Percentiles rank a stretch among this genome's conserved stretches.
phyloP scores from a whole-genome alignment of 2,329 filamentous ascomycete genomes.

The Aspergillus clavatus region DNA sequence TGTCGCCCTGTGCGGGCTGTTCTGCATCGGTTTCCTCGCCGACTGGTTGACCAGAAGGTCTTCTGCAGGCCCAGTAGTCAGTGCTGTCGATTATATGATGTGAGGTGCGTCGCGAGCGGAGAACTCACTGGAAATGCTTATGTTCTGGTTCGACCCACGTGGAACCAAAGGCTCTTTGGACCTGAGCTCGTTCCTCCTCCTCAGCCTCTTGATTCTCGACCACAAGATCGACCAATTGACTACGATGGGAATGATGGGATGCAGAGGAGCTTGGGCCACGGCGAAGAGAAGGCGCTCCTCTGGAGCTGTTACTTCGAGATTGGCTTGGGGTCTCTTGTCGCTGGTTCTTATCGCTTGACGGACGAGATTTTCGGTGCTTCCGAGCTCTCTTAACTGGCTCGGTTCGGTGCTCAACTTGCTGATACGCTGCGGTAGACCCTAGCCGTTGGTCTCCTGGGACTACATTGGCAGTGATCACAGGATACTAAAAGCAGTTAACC shows the following conservation, averaged over 20 bases:
- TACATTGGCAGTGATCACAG: constrained; percentile 80
- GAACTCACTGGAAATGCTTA: constrained; percentile 32
- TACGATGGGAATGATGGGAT: constrained; percentile 53
- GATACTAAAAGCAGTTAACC: constrained; percentile 60
- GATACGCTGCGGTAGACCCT: constrained; percentile 52
- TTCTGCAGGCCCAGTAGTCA: constrained; percentile 19
- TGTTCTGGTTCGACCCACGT: constrained; percentile 51
- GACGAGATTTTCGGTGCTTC: constrained; percentile 32
- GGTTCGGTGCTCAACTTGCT: constrained; percentile 26
- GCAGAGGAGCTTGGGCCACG: constrained; percentile 34
- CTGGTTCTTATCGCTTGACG: constrained; percentile 18
- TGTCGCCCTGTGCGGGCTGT: constrained; percentile 6
- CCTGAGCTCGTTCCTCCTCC: constrained; percentile 57
- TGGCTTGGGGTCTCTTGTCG: constrained; percentile 26
- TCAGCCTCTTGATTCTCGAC: constrained; percentile 62
- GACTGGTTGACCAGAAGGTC: constrained; percentile 27
- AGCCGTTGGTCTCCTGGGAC: constrained; percentile 67
- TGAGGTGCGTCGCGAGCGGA: no score
- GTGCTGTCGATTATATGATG: no score
- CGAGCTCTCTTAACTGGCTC: constrained; percentile 36
- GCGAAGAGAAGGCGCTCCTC: constrained; percentile 21
- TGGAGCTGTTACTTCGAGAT: constrained; percentile 25
- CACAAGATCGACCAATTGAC: constrained; percentile 63
- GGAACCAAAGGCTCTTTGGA: constrained; percentile 58
- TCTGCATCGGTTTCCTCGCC: constrained; percentile 17